Evolutionary conservation across 75 land plant species (phyloP), one percentile per base, ranked within the genome.

Genomic region (Cunninghamia lanceolata): DNA sequence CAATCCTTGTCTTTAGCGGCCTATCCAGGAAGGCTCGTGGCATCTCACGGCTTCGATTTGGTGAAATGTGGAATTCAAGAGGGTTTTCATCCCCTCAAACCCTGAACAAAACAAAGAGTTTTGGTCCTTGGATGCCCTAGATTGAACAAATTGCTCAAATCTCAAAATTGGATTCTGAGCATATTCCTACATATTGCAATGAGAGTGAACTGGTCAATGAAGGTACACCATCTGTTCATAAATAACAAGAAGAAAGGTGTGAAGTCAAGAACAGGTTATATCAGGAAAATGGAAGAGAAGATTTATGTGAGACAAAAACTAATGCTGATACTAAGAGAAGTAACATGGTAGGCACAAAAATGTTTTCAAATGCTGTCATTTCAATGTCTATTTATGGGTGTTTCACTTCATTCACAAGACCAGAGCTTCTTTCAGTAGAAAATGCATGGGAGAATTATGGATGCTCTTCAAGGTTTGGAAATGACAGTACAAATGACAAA

Each of bases 371-470:
- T 43, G 28, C 86, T n/a, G 85, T 90, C 82, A 42, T 91, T 47
- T 89, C 93, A 30, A 93, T 95, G 83, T 93, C 99, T n/a, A 84
- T 98, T 16, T 94, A 95, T 70, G 91, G 92, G 45, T 98, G 99
- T 81, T 84, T 98, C 76, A 87, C 87, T 35, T 86, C 83, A 73
- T 98, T 98, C 85, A 94, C 92, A 30, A 94, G 93, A 79, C 91
- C 94, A 30, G 99, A 98, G 84, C 89, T 96, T 84, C 93, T 98
- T 16, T 88, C 94, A 38, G 92, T 92, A 73, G 99, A 94, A 83
- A 95, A 97, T 89, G 93, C 91, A 38, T 98, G 98, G 98, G 87
- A 91, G 56, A 96, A 98, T 90, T 95, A 95, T 82, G 91, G 89
- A 47, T 98, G 99, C 84, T 83, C 96, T 15, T 36, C 42, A 16